phyloP scores from a whole-genome alignment of 805 yeast species.

The Scheffersomyces stipitis region DNA sequence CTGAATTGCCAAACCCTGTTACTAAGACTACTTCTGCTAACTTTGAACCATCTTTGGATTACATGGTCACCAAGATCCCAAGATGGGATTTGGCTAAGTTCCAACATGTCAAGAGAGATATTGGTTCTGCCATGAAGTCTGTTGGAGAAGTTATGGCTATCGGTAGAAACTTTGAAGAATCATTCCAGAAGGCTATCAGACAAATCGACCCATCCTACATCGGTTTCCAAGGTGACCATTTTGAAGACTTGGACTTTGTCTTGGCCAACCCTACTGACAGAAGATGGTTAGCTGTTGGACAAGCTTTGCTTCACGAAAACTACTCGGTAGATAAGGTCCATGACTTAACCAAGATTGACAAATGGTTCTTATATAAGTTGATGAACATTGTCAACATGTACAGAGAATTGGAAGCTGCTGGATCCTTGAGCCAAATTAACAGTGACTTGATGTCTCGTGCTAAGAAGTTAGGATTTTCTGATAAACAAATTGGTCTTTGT shows the following conservation, averaged over 20 bases:
- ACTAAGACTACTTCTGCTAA: slow-evolving; percentile 95
- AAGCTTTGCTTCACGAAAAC: slow-evolving; percentile 88
- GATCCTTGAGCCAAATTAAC: slow-evolving; percentile 55
- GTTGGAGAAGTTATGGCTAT: slow-evolving; percentile 99
- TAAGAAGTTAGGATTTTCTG: slow-evolving; percentile 93
- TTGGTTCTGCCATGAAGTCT: slow-evolving; percentile 96
- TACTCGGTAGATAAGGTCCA: slow-evolving; percentile 91
- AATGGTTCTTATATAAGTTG: slow-evolving; percentile 92
- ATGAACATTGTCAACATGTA: slow-evolving; percentile 91
- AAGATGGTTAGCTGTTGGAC: slow-evolving; percentile 98
- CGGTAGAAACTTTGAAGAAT: slow-evolving; percentile 96
- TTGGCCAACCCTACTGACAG: slow-evolving; percentile 89
- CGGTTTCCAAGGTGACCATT: slow-evolving; percentile 87
- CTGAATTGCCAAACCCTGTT: slow-evolving; percentile 94
- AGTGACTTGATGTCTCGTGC: slow-evolving; percentile 73
- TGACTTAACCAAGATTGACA: slow-evolving; percentile 88
- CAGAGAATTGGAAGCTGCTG: slow-evolving; percentile 68
- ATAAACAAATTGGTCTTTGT: slow-evolving; percentile 83
- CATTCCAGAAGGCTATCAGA: slow-evolving; percentile 95
- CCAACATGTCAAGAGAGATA: slow-evolving; percentile 89
- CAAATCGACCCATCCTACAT: slow-evolving; percentile 88
- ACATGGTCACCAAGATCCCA: slow-evolving; percentile 95
- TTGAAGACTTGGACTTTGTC: slow-evolving; percentile 74
- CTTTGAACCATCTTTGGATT: slow-evolving; percentile 96
- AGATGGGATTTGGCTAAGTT: slow-evolving; percentile 97